These are phyloP conservation scores for Cystobasidium ongulense DNA, from an alignment of 768 basidiomycete genomes.

Conservation along the genomic window DNA sequence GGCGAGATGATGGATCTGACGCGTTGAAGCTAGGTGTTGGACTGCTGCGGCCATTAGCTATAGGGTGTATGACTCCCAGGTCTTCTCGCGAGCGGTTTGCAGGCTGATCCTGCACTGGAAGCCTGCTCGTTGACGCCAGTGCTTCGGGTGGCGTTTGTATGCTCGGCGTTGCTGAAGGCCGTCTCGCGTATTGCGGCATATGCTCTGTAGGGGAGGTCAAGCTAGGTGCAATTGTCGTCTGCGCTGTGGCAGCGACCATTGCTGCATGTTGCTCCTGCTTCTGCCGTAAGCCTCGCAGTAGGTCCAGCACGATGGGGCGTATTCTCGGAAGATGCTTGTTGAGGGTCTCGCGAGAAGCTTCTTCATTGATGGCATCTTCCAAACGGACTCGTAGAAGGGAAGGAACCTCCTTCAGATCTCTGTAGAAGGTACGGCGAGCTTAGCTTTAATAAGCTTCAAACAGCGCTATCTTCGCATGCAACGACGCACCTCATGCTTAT, in stretches of 20 bases:
- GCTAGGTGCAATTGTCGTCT: background rate
- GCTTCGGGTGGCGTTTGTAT: background rate
- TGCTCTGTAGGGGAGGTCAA: background rate
- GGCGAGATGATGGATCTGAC: background rate
- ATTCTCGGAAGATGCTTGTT: slow-evolving; percentile 84
- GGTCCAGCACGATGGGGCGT: slow-evolving; percentile 78
- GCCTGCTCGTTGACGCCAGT: background rate
- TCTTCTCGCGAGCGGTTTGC: background rate
- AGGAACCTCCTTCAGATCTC: slow-evolving; percentile 79
- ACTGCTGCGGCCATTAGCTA: slow-evolving; percentile 3
- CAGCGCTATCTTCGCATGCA: slow-evolving; percentile 24
- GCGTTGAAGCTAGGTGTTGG: background rate
- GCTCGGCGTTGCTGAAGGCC: background rate
- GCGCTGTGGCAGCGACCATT: background rate
- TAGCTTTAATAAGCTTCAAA: background rate
- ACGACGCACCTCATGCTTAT: slow-evolving; percentile 80
- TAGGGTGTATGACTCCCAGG: background rate
- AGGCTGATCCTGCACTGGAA: background rate
- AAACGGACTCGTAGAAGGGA: slow-evolving; percentile 79
- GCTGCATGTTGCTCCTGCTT: slow-evolving; percentile 79
- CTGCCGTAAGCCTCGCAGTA: slow-evolving; percentile 83
- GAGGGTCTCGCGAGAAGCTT: slow-evolving; percentile 73
- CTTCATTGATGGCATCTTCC: slow-evolving; percentile 75
- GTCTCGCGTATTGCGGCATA: background rate
- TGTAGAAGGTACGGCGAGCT: slow-evolving; percentile 43